Conservation (phyloP, 768 basidiomycete genomes). For the Rhizopogon salebrosus region DNA sequence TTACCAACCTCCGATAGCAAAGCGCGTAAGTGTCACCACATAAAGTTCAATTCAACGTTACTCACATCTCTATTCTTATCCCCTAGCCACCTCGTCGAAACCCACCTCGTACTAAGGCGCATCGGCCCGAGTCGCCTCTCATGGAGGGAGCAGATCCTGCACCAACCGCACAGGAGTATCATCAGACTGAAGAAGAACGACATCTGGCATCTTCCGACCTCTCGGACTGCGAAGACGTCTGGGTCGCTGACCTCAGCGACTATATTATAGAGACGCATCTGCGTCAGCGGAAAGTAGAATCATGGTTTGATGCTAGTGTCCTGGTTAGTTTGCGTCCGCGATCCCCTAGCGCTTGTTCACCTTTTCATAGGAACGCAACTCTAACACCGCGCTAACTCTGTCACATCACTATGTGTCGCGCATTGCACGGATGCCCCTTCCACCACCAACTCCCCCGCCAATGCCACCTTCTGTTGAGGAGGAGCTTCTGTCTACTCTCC, state of each 20-base stretch:
- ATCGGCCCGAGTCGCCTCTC: constrained; percentile 23
- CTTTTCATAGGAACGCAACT: constrained; percentile 61
- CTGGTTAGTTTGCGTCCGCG: constrained; percentile 39
- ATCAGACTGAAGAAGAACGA: constrained; percentile 35
- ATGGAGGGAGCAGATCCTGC: constrained; percentile 17
- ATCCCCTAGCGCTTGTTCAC: constrained; percentile 1
- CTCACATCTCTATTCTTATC: constrained; percentile 3
- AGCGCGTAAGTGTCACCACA: constrained; percentile 45
- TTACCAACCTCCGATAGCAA: constrained; percentile 42
- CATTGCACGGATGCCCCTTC: constrained; percentile 40
- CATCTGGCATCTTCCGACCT: constrained; percentile 67
- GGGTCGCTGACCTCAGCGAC: constrained; percentile 63
- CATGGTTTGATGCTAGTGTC: constrained; percentile 66
- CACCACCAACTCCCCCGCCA: constrained; percentile 34
- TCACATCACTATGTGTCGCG: constrained; percentile 34
- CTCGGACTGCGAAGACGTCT: constrained; percentile 76
- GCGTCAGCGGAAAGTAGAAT: constrained; percentile 66
- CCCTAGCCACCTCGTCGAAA: constrained; percentile 38
- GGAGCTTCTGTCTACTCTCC: constrained; percentile 30
- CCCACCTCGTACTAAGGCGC: constrained; percentile 33
- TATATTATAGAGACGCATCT: constrained; percentile 71
- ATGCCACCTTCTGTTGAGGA: constrained; percentile 28
- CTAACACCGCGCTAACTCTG: constrained; percentile 44
- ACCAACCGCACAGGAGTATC: constrained; percentile 14
- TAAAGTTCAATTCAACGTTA: background rate